Evolutionary conservation across 1,284 basidiomycete species (phyloP), one percentile per base, ranked within the genome.

Genomic region (Blastosporella zonata): DNA sequence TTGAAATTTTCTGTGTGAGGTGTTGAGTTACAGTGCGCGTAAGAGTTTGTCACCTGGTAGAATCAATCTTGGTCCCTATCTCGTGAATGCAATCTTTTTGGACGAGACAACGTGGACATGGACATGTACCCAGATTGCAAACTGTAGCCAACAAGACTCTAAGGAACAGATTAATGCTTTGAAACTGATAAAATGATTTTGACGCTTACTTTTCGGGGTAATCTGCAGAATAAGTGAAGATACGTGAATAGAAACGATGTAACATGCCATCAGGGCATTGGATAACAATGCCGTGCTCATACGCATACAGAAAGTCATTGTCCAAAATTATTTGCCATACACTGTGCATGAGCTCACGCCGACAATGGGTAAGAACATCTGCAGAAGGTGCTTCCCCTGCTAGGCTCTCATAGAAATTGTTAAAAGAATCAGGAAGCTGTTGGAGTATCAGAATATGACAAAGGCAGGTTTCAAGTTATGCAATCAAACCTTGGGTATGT

Each of bases 141-240:
- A 72, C 64, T 0, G 60, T 63, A 2, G 66, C 64, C 1, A 72
- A 36, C 12, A 70, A 50, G 10, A 65, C 56, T 49, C 67, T 70
- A 37, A 15, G 25, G 37, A 36, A 35, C 39, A 40, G 10, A 31
- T 44, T 20, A 10, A 27, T 27, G 25, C 6, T 5, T 27, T 5
- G 5, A 17, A 3, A 9, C 9, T 5, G 6, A 20, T 21, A 20
- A 46, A 28, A 20, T 9, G 29, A 2, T 38, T 50, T 17, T 15
- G 35, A 7, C 2, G 17, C 43, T 44, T 12, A 44, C 33, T 44
- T 36, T 36, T 36, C 43, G 12, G 43, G 43, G n/a, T 44, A 44
- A 12, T 44, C 33, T 6, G 43, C 42, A 6, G 43, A 44, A 17
- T 44, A 36, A 9, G 43, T 44, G 8, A 44, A 28, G 23, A 44